Conservation (phyloP, 345 rosid species). For the Salix viminalis region DNA sequence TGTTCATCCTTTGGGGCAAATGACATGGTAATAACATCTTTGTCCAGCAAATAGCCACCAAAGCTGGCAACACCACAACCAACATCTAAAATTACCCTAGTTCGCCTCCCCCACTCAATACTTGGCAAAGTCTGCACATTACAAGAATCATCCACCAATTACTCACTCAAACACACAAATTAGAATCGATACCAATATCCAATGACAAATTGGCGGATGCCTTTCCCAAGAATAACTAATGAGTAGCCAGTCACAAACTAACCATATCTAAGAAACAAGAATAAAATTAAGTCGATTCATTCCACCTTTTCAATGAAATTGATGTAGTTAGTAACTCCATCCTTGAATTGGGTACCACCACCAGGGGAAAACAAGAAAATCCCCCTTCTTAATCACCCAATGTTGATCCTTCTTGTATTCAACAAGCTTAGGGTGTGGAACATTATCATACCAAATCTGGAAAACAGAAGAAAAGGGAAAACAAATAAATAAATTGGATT, state of each 20-base stretch:
- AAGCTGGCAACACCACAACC: constrained; percentile 95
- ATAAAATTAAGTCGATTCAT: background rate
- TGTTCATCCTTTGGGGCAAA: constrained; percentile 97
- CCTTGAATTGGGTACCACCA: constrained; percentile 92
- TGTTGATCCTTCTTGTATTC: constrained; percentile 93
- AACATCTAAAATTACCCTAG: constrained; percentile 75
- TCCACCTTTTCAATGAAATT: constrained; percentile 60
- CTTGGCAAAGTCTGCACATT: constrained; percentile 53
- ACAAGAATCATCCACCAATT: background rate
- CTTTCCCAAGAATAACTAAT: background rate
- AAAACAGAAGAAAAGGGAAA: constrained; percentile 1
- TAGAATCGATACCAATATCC: background rate
- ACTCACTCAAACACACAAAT: background rate
- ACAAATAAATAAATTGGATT: background rate
- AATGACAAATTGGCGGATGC: background rate
- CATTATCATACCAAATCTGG: constrained; percentile 78
- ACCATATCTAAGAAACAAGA: background rate
- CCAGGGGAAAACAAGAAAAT: constrained; percentile 81
- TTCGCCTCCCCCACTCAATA: constrained; percentile 65
- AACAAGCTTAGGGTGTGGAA: constrained; percentile 92
- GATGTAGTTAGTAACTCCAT: constrained; percentile 66
- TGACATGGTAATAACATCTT: constrained; percentile 81
- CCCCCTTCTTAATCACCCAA: constrained; percentile 71
- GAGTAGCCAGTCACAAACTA: background rate
- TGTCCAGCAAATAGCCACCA: constrained; percentile 77